phyloP scores from a whole-genome alignment of 345 rosid genomes.

The Murraya paniculata region DNA sequence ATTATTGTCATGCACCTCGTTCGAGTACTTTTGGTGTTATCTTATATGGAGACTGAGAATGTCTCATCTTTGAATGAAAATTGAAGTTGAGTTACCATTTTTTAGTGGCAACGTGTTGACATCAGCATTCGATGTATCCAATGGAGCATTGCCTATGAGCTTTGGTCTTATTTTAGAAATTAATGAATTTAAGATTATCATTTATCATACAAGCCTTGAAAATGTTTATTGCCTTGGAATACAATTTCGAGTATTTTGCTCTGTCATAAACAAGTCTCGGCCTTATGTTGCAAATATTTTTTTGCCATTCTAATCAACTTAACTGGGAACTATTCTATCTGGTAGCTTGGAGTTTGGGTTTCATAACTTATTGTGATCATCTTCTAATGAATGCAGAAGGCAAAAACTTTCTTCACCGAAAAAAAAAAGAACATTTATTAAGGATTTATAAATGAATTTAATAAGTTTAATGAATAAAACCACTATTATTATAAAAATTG shows the following conservation, averaged over 20 bases:
- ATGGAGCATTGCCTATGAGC: constrained; percentile 40
- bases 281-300: neutral
- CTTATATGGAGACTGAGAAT: constrained; percentile 36
- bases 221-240: neutral
- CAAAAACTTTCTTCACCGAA: too few species aligned
- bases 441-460: too few species aligned
- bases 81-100: constrained; percentile 63
- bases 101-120: constrained; percentile 23
- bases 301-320: neutral
- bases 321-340: neutral
- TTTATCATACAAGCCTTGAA: neutral
- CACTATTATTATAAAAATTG: too few species aligned
- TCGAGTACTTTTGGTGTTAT: constrained; percentile 77
- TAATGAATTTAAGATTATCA: neutral
- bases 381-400: too few species aligned
- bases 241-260: neutral
- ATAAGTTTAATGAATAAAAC: too few species aligned
- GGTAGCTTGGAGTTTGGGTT: neutral
- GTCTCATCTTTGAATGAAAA: constrained; percentile 43
- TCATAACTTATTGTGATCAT: neutral
- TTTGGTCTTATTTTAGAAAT: constrained; percentile 13
- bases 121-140: constrained; percentile 19
- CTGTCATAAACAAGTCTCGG: neutral
- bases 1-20: constrained; percentile 31
- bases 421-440: too few species aligned